These are phyloP conservation scores for Mortierella sp. DNA, from an alignment of 371 early-diverging fungal genomes.

Conservation along the genomic window DNA sequence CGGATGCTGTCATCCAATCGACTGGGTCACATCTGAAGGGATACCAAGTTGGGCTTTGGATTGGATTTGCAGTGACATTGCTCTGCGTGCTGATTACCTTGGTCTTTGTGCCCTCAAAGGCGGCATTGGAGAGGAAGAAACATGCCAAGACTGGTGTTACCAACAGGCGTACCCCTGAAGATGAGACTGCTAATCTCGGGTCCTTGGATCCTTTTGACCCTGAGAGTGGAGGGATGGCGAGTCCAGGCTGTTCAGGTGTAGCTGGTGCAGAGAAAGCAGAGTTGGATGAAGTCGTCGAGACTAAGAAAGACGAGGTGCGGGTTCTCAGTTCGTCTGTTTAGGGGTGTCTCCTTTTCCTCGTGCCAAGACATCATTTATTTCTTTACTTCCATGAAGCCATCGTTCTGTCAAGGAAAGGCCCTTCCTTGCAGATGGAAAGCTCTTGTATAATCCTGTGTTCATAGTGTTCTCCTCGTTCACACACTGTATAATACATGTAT, in stretches of 20 bases:
- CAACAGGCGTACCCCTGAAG: background rate
- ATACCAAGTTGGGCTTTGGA: constrained; percentile 48
- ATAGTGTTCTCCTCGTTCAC: constrained; percentile 40
- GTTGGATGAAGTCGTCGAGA: background rate
- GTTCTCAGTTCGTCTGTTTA: no score
- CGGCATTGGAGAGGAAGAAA: constrained; percentile 38
- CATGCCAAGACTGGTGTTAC: constrained; percentile 19
- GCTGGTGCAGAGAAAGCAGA: constrained; percentile 1
- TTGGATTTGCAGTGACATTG: constrained; percentile 46
- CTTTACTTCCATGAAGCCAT: no score
- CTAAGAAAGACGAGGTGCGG: background rate
- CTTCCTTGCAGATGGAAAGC: background rate
- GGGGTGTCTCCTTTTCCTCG: no score
- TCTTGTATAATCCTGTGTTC: constrained; percentile 14
- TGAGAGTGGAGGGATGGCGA: no score
- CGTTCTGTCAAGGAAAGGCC: background rate
- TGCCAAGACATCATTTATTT: background rate
- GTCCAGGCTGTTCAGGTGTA: no score
- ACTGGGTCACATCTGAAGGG: constrained; percentile 41
- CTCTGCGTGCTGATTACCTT: constrained; percentile 46
- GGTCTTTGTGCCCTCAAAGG: constrained; percentile 48
- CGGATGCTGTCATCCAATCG: constrained; percentile 34
- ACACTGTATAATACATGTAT: constrained; percentile 22
- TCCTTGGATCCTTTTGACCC: no score
- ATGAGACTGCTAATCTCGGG: no score